phyloP scores from a whole-genome alignment of 148 eudicot genomes.

The Drosera capensis region DNA sequence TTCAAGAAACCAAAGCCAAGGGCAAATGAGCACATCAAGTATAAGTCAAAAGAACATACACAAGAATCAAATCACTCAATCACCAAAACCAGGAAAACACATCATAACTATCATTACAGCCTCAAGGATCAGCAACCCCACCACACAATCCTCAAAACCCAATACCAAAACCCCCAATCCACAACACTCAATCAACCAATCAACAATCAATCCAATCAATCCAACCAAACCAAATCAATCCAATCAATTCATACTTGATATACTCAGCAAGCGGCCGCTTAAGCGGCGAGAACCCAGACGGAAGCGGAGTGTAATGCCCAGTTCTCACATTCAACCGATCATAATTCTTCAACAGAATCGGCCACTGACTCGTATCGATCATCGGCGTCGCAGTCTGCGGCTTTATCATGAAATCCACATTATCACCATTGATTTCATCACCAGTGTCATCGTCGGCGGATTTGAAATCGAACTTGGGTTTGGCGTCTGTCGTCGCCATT shows the following conservation, averaged over 20 bases:
- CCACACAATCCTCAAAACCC: too few relatives aligned
- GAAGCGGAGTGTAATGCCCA: constrained; percentile 82
- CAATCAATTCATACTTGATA: constrained; percentile 26
- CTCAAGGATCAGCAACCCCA: too few relatives aligned
- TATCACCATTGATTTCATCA: background rate
- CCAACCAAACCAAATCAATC: background rate
- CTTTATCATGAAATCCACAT: constrained; percentile 40
- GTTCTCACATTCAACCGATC: constrained; percentile 66
- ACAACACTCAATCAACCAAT: background rate
- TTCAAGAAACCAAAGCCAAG: too few relatives aligned
- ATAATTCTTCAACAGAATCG: constrained; percentile 82
- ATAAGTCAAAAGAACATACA: too few relatives aligned
- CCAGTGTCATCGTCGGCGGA: too few relatives aligned
- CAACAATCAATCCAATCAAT: background rate
- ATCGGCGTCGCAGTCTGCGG: constrained; percentile 60
- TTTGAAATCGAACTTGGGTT: too few relatives aligned
- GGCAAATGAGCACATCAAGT: too few relatives aligned
- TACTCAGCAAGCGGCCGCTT: constrained; percentile 64
- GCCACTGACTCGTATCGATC: constrained; percentile 70
- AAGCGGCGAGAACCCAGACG: constrained; percentile 66
- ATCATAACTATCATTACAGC: too few relatives aligned
- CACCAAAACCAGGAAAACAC: too few relatives aligned
- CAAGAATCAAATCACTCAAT: too few relatives aligned
- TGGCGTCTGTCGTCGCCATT: too few relatives aligned
- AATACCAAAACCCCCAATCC: too few relatives aligned